Conservation (phyloP, 495 filamentous ascomycete genomes). For the Pyronema domesticum region DNA sequence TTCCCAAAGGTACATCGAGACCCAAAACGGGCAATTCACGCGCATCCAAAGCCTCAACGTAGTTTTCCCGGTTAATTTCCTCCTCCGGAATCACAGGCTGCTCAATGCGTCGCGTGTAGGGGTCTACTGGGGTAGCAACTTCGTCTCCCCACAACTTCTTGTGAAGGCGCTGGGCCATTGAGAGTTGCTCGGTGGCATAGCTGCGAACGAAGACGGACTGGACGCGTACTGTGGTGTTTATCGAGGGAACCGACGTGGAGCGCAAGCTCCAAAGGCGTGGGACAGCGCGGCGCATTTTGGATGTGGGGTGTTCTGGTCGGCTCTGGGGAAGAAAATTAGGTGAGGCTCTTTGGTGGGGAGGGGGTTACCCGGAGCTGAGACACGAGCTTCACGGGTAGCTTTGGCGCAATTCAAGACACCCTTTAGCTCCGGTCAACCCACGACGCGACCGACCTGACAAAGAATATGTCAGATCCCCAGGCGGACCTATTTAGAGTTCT, state of each 20-base stretch:
- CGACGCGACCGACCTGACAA: too few species aligned
- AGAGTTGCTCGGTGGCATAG: neutral
- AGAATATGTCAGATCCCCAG: neutral
- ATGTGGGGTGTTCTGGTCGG: neutral
- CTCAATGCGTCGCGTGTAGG: neutral
- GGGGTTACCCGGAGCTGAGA: neutral
- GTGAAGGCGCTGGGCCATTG: slow-evolving; percentile 7
- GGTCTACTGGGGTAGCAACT: neutral
- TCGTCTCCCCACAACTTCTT: slow-evolving; percentile 15
- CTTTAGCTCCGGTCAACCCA: too few species aligned
- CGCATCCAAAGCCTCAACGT: slow-evolving; percentile 15
- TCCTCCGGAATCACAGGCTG: neutral
- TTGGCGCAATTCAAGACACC: too few species aligned
- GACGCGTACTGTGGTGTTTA: neutral
- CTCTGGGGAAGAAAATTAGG: neutral
- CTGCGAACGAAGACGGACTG: neutral
- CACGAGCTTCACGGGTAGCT: too few species aligned
- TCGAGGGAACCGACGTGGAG: neutral
- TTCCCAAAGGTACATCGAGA: neutral
- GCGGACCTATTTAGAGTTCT: neutral
- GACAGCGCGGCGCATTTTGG: neutral
- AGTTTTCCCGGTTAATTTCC: neutral
- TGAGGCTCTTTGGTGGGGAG: neutral
- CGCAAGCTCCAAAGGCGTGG: neutral
- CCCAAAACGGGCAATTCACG: slow-evolving; percentile 9